Base-by-base conservation (phyloP, 176 grass and related monocot species). In the Eleusine indica region DNA sequence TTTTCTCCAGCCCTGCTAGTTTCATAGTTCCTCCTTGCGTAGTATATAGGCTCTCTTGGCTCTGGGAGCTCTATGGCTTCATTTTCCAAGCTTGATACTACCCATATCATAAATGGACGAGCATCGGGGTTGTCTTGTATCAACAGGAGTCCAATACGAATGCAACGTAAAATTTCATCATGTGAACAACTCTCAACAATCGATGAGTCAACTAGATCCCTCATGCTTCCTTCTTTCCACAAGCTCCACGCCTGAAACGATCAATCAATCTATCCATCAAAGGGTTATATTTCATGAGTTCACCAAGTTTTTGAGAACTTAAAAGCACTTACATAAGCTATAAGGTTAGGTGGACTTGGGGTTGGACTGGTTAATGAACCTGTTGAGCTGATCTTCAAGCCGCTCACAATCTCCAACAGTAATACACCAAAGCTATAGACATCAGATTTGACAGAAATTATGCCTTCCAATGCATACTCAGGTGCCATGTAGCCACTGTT, bases 401-500 rank as follows among this genome's bases (percentile, higher is more conserved):
- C 90, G 46, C 83, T 88, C 25, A 92, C 83, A 76, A 92, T 70
- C 75, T 92, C 83, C 54, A 92, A 41, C 9, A 92, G 53, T 44
- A 87, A n/a, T 0, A 87, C 80, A 4, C 81, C 85, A 40, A 87
- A 87, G 44, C 89, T 84, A 53, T 84, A 91, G 22, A 84, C 76
- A 32, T 91, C 89, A 4, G 84, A 90, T 68, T 87, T 90, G 39
- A 80, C 43, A 16, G 84, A 87, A 30, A 90, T 76, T 12, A 64
- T 51, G 25, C 89, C 89, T 84, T 91, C 75, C 65, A 91, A n/a
- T 46, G 85, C 89, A 76, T 91, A 91, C 71, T 90, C 84, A 52
- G 88, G 88, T 0, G 88, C 58, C 84, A 90, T 91, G 80, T 91
- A 91, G 41, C 89, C 89, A 66, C 85, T 91, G 63, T n/a, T 73